Conservation (phyloP, 192 early-diverging fungal genomes). For the Entomortierella chlamydospora region DNA sequence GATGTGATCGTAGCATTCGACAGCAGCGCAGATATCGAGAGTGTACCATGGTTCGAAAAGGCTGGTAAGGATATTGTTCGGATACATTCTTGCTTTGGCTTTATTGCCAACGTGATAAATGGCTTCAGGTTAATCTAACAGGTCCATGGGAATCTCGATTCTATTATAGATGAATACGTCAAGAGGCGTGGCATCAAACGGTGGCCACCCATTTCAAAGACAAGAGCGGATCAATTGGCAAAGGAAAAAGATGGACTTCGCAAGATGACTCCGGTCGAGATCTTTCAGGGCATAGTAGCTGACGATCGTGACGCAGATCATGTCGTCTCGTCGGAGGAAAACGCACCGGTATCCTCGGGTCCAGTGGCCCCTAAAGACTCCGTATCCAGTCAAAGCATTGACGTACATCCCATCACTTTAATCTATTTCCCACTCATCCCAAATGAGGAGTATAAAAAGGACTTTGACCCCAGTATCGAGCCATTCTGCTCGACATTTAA, state of each 20-base stretch:
- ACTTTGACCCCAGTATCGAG: constrained; percentile 73
- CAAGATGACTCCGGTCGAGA: constrained; percentile 63
- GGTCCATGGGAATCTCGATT: background rate
- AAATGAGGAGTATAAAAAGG: constrained; percentile 64
- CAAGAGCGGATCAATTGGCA: constrained; percentile 34
- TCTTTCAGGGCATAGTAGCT: constrained; percentile 43
- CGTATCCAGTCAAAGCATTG: background rate
- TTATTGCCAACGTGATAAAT: background rate
- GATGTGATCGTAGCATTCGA: constrained; percentile 83
- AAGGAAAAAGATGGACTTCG: constrained; percentile 52
- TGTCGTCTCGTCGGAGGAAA: constrained; percentile 42
- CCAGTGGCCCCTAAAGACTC: background rate
- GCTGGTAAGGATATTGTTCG: constrained; percentile 35
- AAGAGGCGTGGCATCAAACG: constrained; percentile 65
- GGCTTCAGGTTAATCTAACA: background rate
- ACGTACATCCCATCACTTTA: constrained; percentile 57
- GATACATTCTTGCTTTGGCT: too few relatives aligned
- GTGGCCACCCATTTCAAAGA: constrained; percentile 63
- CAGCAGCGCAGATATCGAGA: constrained; percentile 77
- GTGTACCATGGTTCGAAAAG: constrained; percentile 72
- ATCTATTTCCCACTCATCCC: constrained; percentile 76
- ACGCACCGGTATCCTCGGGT: background rate
- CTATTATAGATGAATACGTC: constrained; percentile 67
- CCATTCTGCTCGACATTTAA: constrained; percentile 78
- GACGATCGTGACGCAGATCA: constrained; percentile 57